These are phyloP conservation scores for Acanthamoeba sp. DNA, from an alignment of 208 protist species.

Conservation along the genomic window DNA sequence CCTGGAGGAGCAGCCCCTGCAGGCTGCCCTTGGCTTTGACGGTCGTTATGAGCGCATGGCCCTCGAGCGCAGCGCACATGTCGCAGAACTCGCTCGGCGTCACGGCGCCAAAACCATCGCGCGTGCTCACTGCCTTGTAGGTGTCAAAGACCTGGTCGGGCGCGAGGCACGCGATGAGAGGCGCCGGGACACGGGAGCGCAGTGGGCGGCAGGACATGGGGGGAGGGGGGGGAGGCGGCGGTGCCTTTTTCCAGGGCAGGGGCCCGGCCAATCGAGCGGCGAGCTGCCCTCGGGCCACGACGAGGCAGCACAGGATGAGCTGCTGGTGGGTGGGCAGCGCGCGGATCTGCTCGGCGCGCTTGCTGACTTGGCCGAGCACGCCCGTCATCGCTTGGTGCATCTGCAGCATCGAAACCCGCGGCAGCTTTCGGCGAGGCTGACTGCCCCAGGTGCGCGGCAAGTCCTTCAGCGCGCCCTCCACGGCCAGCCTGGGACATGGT, in stretches of 20 bases:
- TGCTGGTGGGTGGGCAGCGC: slow-evolving; percentile 8
- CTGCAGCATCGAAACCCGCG: background rate
- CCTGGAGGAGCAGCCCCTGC: background rate
- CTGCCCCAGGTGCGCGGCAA: background rate
- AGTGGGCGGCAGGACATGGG: background rate
- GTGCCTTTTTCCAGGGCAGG: background rate
- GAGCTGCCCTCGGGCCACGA: background rate
- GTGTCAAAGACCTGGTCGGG: background rate
- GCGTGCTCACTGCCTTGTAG: background rate
- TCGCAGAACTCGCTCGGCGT: background rate
- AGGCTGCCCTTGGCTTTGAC: background rate
- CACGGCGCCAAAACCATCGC: background rate
- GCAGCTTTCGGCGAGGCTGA: background rate
- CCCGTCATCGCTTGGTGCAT: background rate
- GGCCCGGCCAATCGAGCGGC: background rate
- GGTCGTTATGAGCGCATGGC: background rate
- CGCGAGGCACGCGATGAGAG: background rate
- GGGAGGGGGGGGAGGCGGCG: background rate
- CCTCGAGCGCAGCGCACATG: slow-evolving; percentile 34
- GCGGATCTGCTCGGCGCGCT: background rate
- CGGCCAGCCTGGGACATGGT: slow-evolving; percentile 1
- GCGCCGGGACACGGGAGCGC: background rate
- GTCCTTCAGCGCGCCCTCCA: background rate
- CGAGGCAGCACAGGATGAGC: background rate
- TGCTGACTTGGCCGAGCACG: background rate